phyloP scores from a whole-genome alignment of 495 filamentous ascomycete genomes.

The Daldinia concentrica region DNA sequence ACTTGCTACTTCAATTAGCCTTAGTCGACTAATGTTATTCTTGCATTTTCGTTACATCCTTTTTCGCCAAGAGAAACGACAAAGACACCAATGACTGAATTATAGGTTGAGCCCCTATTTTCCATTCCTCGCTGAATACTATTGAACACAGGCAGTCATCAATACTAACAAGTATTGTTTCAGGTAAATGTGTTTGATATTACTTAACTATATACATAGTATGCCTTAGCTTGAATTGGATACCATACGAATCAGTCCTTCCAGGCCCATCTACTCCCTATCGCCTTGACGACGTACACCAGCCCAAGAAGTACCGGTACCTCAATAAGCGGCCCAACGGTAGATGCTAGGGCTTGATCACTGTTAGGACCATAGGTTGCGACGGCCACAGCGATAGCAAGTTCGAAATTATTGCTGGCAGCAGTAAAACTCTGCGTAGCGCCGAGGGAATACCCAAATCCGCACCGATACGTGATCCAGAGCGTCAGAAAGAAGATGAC shows the following conservation, averaged over 20 bases:
- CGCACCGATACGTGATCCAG: constrained; percentile 61
- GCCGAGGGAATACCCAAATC: constrained; percentile 76
- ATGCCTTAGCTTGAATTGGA: neutral
- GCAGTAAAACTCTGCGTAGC: constrained; percentile 92
- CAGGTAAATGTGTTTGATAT: neutral
- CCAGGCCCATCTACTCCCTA: neutral
- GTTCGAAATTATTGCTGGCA: constrained; percentile 94
- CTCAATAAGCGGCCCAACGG: constrained; percentile 90
- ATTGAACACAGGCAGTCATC: neutral
- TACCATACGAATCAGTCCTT: neutral
- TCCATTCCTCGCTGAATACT: neutral
- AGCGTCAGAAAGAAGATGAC: constrained; percentile 78
- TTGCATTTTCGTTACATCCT: neutral
- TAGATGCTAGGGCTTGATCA: constrained; percentile 87
- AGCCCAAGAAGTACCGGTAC: constrained; percentile 84
- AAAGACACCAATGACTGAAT: neutral
- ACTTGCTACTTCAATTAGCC: too few species aligned
- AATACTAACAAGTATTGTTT: neutral
- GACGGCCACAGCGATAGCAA: constrained; percentile 91
- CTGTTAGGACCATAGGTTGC: constrained; percentile 82
- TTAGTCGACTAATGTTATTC: neutral
- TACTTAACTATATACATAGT: neutral
- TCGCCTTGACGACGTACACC: constrained; percentile 69
- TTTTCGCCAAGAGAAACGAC: neutral
- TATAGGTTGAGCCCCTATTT: neutral